A percentile compares a stretch with the other conserved stretches of the same genome.
Evolutionary conservation across 2,329 filamentous ascomycete genomes (phyloP).

Genomic region (Colletotrichum tropicale): DNA sequence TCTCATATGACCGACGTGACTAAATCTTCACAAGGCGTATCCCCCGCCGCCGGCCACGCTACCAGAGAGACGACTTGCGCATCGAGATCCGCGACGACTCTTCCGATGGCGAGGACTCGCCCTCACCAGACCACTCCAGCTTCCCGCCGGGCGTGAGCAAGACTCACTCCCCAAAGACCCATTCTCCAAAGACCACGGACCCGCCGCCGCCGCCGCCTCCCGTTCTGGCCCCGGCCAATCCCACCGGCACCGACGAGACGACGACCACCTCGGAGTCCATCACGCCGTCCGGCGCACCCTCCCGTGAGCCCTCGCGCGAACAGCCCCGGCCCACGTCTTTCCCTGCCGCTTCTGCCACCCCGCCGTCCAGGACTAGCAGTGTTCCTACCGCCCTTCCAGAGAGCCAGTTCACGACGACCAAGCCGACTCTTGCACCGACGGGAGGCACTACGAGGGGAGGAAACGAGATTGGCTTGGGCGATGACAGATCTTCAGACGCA

Average conservation of each 20-base stretch:
- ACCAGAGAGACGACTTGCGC: neutral
- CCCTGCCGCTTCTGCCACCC: neutral
- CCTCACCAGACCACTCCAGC: neutral
- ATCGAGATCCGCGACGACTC: slow-evolving; percentile 9
- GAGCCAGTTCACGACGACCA: neutral
- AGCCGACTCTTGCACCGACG: neutral
- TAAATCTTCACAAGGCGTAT: neutral
- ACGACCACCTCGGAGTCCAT: neutral
- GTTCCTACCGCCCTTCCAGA: neutral
- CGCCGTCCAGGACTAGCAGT: neutral
- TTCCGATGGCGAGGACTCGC: slow-evolving; percentile 12
- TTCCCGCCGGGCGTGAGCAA: neutral
- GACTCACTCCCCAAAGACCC: neutral
- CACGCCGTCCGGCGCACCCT: neutral
- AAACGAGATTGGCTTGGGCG: neutral
- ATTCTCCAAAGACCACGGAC: neutral
- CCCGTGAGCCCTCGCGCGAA: neutral
- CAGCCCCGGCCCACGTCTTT: neutral
- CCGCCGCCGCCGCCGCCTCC: neutral
- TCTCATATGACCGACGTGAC: neutral
- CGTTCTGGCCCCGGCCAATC: slow-evolving; percentile 1
- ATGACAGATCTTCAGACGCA: neutral
- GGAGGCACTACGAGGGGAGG: neutral
- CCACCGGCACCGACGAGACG: neutral
- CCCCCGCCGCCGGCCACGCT: neutral